These are phyloP conservation scores for Prototheca cutis DNA, from an alignment of 163 green algal species.

Conservation along the genomic window DNA sequence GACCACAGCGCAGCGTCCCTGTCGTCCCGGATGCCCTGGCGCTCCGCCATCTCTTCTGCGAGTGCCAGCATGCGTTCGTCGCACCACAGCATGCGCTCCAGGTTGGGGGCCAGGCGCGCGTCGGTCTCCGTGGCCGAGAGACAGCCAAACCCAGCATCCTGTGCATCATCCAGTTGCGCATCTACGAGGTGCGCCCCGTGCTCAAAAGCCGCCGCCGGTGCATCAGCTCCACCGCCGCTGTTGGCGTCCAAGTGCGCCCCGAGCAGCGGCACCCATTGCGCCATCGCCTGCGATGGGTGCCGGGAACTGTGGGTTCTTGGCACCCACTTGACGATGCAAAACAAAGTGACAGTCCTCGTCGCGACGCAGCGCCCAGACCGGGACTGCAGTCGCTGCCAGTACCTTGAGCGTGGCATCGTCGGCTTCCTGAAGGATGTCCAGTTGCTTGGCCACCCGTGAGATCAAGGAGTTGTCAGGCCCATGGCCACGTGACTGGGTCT, in stretches of 20 bases:
- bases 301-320: background rate
- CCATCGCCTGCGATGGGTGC: background rate
- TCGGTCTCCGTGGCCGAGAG: background rate
- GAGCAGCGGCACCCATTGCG: background rate
- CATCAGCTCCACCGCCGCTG: background rate
- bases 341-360: too few species aligned
- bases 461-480: too few species aligned
- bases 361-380: too few species aligned
- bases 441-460: too few species aligned
- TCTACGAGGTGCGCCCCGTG: background rate
- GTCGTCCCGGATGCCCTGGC: too few species aligned
- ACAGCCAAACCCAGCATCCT: background rate
- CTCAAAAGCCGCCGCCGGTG: background rate
- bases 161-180: background rate
- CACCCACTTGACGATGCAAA: too few species aligned
- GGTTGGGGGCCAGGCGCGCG: too few species aligned
- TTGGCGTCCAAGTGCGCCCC: background rate
- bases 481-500: too few species aligned
- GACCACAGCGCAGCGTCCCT: too few species aligned
- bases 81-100: background rate
- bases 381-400: too few species aligned
- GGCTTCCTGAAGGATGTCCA: background rate
- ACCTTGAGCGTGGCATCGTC: background rate
- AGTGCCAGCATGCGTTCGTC: background rate
- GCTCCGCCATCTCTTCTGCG: too few species aligned